Evolutionary conservation across 768 basidiomycete genomes (phyloP).

Genomic region (Xanthoconium stramineum): DNA sequence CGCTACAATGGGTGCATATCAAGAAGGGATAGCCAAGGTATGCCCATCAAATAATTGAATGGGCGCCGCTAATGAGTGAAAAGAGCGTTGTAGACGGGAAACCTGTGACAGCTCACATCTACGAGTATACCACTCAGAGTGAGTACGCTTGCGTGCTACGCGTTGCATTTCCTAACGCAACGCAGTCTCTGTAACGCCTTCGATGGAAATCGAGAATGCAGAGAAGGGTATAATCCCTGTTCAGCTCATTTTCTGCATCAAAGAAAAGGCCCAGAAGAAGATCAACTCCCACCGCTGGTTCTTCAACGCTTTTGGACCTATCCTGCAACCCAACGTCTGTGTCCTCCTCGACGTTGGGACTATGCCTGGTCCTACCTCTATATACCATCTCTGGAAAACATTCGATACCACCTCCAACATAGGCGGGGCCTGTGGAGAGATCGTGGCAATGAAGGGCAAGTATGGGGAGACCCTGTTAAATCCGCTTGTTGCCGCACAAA

Average conservation of each 20-base stretch:
- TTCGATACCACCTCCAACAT: constrained; percentile 91
- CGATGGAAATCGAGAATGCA: constrained; percentile 75
- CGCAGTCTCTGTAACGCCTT: constrained; percentile 75
- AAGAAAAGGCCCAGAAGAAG: constrained; percentile 93
- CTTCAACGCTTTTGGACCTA: constrained; percentile 84
- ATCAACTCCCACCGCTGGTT: constrained; percentile 96
- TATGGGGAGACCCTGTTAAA: constrained; percentile 78
- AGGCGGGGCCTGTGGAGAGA: constrained; percentile 94
- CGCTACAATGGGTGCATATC: constrained; percentile 92
- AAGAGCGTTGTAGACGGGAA: constrained; percentile 76
- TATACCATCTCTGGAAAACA: constrained; percentile 94
- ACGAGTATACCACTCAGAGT: constrained; percentile 94
- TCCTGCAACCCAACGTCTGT: constrained; percentile 86
- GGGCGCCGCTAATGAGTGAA: constrained; percentile 1
- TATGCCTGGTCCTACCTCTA: constrained; percentile 81
- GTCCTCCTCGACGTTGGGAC: constrained; percentile 87
- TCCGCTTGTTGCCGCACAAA: constrained; percentile 86
- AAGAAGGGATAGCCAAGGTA: constrained; percentile 89
- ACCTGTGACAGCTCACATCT: constrained; percentile 85
- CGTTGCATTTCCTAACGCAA: constrained; percentile 6
- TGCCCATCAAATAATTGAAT: constrained; percentile 10
- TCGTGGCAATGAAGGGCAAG: constrained; percentile 86
- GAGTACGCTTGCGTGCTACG: background rate
- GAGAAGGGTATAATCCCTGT: constrained; percentile 84
- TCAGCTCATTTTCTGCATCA: constrained; percentile 89